Percentiles rank a stretch among this genome's conserved stretches.
These are phyloP conservation scores for Pseudonitzschia multistriata DNA, from an alignment of 108 stramenopile species.

Conservation along the genomic window DNA sequence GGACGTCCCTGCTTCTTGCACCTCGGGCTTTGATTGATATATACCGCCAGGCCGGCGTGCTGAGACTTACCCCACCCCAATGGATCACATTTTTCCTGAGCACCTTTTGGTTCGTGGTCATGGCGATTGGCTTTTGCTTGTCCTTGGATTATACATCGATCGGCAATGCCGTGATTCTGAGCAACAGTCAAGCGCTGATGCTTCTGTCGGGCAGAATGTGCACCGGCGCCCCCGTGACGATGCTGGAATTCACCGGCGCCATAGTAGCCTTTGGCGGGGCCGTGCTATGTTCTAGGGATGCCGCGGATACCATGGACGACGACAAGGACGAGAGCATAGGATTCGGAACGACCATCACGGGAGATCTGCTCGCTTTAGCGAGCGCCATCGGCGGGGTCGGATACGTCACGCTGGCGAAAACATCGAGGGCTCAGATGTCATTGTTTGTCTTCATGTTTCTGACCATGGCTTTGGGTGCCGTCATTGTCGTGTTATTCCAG, in stretches of 20 bases:
- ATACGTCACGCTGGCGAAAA: conserved; percentile 53
- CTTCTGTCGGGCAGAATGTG: conserved; percentile 48
- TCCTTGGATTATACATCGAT: conserved; percentile 56
- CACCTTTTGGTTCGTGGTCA: conserved; percentile 39
- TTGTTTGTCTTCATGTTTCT: conserved; percentile 56
- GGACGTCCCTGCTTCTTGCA: conserved; percentile 36
- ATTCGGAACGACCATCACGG: conserved; percentile 20
- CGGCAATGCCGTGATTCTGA: conserved; percentile 55
- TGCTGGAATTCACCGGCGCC: conserved; percentile 50
- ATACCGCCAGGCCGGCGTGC: conserved; percentile 28
- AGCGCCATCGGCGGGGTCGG: conserved; percentile 32
- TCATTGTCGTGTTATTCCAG: conserved; percentile 37
- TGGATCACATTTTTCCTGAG: conserved; percentile 46
- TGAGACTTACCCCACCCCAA: conserved; percentile 34
- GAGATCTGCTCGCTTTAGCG: conserved; percentile 53
- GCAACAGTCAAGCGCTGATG: conserved; percentile 43
- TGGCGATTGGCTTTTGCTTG: conserved; percentile 43
- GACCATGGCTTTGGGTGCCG: conserved; percentile 43
- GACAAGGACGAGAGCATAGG: not conserved
- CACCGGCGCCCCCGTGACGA: conserved; percentile 36
- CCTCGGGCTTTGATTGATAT: conserved; percentile 29
- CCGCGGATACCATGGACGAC: conserved; percentile 7
- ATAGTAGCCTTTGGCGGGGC: conserved; percentile 59
- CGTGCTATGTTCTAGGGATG: conserved; percentile 48
- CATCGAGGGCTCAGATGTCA: conserved; percentile 35